A percentile compares a stretch with the other conserved stretches of the same genome.
phyloP scores from a whole-genome alignment of 2,329 filamentous ascomycete genomes.

The Fusarium sp. region DNA sequence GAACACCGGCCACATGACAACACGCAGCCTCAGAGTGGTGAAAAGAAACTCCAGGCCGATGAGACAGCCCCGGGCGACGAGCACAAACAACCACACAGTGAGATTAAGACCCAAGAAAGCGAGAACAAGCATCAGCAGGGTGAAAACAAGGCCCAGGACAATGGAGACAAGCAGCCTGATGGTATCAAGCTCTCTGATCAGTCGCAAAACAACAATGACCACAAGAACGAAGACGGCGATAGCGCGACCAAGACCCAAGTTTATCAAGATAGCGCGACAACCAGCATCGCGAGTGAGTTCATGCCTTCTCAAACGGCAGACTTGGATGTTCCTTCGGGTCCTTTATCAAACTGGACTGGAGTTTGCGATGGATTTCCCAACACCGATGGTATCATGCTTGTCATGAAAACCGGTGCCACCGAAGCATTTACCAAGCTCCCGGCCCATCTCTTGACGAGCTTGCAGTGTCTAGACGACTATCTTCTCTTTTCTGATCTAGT shows the following conservation, averaged over 20 bases:
- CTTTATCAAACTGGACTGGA: constrained; percentile 18
- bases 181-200: not conserved
- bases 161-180: not conserved
- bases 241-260: not conserved
- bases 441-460: constrained; percentile 63
- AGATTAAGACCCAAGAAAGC: not conserved
- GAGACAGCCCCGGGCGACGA: not conserved
- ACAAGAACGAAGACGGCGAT: constrained; percentile 3
- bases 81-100: not conserved
- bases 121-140: constrained; percentile 5
- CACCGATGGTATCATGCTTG: constrained; percentile 57
- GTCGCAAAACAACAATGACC: not conserved
- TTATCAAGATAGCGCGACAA: not conserved
- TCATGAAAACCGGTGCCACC: constrained; percentile 69
- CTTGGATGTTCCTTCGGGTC: constrained; percentile 19
- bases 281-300: not conserved
- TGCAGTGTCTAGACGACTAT: constrained; percentile 64
- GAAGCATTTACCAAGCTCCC: constrained; percentile 65
- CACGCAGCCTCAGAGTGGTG: not conserved
- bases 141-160: constrained; percentile 33
- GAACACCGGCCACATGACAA: constrained; percentile 14
- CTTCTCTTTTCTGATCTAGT: constrained; percentile 66
- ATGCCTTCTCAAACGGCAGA: constrained; percentile 14
- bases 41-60: not conserved
- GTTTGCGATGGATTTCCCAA: constrained; percentile 55